A percentile compares a stretch with the other conserved stretches of the same genome.
These are phyloP conservation scores for Bondarzewia mesenterica DNA, from an alignment of 1,284 basidiomycete species.

Conservation along the genomic window DNA sequence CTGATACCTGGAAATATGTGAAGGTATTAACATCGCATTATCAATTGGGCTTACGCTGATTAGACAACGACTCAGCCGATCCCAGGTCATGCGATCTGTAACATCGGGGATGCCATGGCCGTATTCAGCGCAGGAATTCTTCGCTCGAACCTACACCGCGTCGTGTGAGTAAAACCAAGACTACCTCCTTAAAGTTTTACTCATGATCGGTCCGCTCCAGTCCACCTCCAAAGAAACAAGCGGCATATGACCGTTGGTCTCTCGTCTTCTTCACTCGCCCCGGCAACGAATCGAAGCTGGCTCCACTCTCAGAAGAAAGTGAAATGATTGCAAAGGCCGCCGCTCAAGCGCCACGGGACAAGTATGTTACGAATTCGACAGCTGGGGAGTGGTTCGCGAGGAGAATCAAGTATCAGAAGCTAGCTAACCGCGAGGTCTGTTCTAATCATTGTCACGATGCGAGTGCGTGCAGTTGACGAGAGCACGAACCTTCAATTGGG, in stretches of 20 bases:
- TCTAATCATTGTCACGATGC: constrained; percentile 12
- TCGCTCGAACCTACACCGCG: constrained; percentile 20
- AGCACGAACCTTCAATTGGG: too few relatives aligned
- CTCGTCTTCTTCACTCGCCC: constrained; percentile 31
- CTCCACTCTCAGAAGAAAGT: constrained; percentile 18
- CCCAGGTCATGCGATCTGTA: constrained; percentile 22
- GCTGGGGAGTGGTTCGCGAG: constrained; percentile 19
- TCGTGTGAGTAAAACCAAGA: background rate
- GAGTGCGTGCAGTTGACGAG: background rate
- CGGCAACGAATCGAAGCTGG: constrained; percentile 18
- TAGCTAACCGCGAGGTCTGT: constrained; percentile 1
- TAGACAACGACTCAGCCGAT: constrained; percentile 19
- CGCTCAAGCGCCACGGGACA: constrained; percentile 10
- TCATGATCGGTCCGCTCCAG: constrained; percentile 11
- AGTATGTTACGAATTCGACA: constrained; percentile 18
- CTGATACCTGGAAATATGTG: constrained; percentile 62
- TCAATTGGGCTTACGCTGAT: background rate
- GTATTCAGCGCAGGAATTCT: constrained; percentile 34
- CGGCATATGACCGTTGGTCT: constrained; percentile 22
- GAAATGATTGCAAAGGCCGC: constrained; percentile 19
- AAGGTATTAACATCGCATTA: constrained; percentile 29
- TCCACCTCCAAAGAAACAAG: constrained; percentile 23
- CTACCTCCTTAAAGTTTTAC: background rate
- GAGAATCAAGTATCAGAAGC: constrained; percentile 3
- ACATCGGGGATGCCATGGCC: constrained; percentile 27